Evolutionary conservation across 2,329 filamentous ascomycete species (phyloP).

Genomic region (Graphilbum fragrans): DNA sequence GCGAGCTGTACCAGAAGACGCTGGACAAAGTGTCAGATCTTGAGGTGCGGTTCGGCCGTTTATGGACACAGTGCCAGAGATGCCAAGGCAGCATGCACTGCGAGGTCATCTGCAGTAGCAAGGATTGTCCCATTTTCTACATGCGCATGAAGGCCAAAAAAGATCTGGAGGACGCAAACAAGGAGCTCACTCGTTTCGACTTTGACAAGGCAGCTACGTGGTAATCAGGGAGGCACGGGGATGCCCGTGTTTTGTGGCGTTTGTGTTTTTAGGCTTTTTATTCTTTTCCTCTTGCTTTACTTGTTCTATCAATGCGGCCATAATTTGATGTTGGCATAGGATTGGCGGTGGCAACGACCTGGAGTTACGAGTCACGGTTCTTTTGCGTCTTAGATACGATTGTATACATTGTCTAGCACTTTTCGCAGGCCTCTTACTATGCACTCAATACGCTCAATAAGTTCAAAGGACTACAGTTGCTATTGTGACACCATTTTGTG

Average conservation of each 20-base stretch:
- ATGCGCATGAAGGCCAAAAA: slow-evolving; percentile 99
- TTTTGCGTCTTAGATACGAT: no score
- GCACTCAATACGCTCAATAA: no score
- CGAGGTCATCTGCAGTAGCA: slow-evolving; percentile 92
- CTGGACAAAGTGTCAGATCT: slow-evolving; percentile 81
- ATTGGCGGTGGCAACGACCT: no score
- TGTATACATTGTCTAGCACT: no score
- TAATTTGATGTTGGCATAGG: no score
- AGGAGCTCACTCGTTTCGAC: slow-evolving; percentile 84
- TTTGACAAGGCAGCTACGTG: slow-evolving; percentile 60
- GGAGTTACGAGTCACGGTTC: no score
- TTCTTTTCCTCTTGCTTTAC: neutral
- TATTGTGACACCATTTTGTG: no score
- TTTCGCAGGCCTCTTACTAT: no score
- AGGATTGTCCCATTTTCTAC: slow-evolving; percentile 98
- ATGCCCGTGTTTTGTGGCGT: neutral
- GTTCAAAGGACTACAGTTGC: no score
- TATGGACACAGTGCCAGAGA: slow-evolving; percentile 97
- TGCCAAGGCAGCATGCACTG: slow-evolving; percentile 97
- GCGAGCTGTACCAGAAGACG: slow-evolving; percentile 88
- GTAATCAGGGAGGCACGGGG: slow-evolving; percentile 21
- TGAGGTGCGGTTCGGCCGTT: slow-evolving; percentile 78
- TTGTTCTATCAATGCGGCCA: no score
- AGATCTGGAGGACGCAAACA: slow-evolving; percentile 89
- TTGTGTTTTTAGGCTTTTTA: neutral